Percentiles rank a stretch among this genome's conserved stretches.
Conservation (phyloP, 1,284 basidiomycete genomes). For the Sanghuangporus baumii region DNA sequence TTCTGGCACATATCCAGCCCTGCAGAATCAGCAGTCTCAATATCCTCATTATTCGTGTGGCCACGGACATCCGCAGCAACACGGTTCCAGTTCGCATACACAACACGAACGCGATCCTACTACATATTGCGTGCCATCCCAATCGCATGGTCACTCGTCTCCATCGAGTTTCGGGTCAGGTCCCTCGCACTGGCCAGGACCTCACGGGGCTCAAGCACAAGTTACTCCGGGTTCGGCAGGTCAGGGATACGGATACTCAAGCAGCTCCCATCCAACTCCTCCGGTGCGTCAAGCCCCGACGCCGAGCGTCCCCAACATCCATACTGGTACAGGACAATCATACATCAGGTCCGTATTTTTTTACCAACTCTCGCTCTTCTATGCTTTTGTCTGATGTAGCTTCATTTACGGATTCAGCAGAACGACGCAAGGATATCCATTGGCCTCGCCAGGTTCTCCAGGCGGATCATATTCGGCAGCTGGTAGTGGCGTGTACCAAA, state of each 20-base stretch:
- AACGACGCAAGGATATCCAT: not conserved
- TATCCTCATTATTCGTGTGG: not conserved
- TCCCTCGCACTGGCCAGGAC: not conserved
- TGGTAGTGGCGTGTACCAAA: not conserved
- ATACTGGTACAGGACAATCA: not conserved
- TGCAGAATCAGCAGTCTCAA: not conserved
- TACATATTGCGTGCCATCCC: not conserved
- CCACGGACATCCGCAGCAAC: not conserved
- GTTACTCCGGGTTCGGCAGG: not conserved
- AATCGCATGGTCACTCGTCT: not conserved
- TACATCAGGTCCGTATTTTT: conserved; percentile 2
- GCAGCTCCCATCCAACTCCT: not conserved
- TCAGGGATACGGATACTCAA: not conserved
- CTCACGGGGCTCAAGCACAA: not conserved
- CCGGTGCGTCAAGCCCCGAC: not conserved
- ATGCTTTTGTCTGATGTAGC: not conserved
- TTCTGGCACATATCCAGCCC: not conserved
- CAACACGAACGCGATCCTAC: not conserved
- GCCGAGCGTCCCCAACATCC: not conserved
- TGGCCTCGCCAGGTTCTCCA: not conserved
- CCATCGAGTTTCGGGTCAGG: not conserved
- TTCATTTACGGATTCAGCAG: not conserved
- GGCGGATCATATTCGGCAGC: not conserved
- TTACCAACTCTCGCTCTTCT: not conserved
- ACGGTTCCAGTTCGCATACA: not conserved